Base-by-base conservation (phyloP, 805 yeast species). In the Naumovozyma castellii region DNA sequence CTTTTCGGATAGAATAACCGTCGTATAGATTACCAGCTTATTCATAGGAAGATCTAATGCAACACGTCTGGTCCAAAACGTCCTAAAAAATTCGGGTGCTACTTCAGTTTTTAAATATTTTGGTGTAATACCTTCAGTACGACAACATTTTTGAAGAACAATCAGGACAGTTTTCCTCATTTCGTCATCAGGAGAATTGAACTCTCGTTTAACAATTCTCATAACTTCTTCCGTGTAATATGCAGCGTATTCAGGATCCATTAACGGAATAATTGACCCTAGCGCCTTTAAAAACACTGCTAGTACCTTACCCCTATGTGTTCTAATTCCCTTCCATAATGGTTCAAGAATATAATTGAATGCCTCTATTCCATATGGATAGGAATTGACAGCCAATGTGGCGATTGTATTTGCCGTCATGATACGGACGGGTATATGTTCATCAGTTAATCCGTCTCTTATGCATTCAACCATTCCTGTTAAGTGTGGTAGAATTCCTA, bases 331-430 rank as follows among this genome's bases (percentile, higher is more conserved):
- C 9, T 66, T 61, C 95, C 96, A 87, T 4, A 85, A 62, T 0
- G 86, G 83, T 40, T 84, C 90, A 28, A 90, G 54, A 0, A 79
- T 68, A 0, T 63, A 61, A 50, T 87, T 94, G 56, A 90, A 88
- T 0, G 90, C 76, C 50, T 85, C 96, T 40, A 84, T 81, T 35
- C 97, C 98, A 61, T 82, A 85, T 0, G 97, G 97, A 17, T 75
- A 68, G 3, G 86, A 75, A 5, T 84, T 78, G 37, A 84, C 88
- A 0, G 97, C 97, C 27, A 90, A 59, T 1, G 80, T 72, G 0
- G 88, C 66, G 2, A 88, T 53, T 0, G 95, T 78, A 28, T 70
- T 64, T 0, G 95, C 95, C 0, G 95, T 69, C 10, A 78, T 69
- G 2, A 75, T 72, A 41, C 94, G 66, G 0, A 87, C 82, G 34